Evolutionary conservation across 176 grass and related monocot genomes (phyloP), one percentile per base, ranked within the genome.

Genomic region (Bonia amplexicaulis): DNA sequence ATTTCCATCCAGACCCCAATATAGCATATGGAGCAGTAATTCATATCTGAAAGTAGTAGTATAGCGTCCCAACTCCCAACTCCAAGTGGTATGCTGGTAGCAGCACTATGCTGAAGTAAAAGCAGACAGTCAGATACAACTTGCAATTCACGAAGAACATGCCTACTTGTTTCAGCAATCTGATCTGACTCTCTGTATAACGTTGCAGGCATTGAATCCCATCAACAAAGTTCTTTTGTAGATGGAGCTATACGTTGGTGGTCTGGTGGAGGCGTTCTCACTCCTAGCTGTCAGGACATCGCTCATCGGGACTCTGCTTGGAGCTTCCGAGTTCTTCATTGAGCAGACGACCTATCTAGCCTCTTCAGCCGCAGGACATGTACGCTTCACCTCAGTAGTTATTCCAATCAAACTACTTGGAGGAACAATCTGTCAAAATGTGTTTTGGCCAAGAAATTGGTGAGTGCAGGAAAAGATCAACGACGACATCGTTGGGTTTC

Each of bases 221-320:
- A 15, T 26, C 35, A 60, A 14, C 37, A 15, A 52, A 0, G 15
- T 40, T 73, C 14, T 76, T 79, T 35, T 71, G 42, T 46, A 92
- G 80, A 73, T 97, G 88, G 85, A 85, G 92, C 76, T 84, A 88
- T 22, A 88, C 81, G n/a, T 41, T 94, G 81, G 77, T 33, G 31
- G 31, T 33, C 31, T 33, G 31, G 31, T 92, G 51, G 90, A 91
- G 83, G 82, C 88, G 54, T 97, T 97, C 87, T 94, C 92, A 5
- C 84, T 97, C 58, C 88, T 97, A 12, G 94, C 92, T 6, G 95
- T 94, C 2, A 81, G 90, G 78, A 97, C 95, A 4, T 94, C 90
- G 65, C 80, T 92, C 20, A 92, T 94, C 48, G 90, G 90, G 64
- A 97, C 95, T 2, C 88, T 97, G 74, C 90, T 97, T 8, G 88